Conservation (phyloP, 2,329 filamentous ascomycete species). For the Rutstroemia sp. region DNA sequence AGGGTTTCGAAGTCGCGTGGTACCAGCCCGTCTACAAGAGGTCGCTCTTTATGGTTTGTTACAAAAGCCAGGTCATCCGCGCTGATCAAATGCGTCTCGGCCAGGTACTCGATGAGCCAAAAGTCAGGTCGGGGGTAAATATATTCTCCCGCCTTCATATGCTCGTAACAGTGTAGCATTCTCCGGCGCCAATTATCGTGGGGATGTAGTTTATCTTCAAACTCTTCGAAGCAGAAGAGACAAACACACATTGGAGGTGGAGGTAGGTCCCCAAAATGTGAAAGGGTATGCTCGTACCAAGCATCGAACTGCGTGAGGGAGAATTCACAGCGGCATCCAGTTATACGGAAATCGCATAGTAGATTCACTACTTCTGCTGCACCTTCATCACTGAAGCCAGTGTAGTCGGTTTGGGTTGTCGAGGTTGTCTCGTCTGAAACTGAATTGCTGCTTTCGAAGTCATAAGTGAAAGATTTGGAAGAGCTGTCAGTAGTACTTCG, state of each 20-base stretch:
- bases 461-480: too few relatives aligned
- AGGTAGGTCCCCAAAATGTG: constrained; percentile 30
- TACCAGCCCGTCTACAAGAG: constrained; percentile 9
- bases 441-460: too few relatives aligned
- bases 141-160: constrained; percentile 27
- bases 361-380: too few relatives aligned
- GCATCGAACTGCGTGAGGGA: too few relatives aligned
- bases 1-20: constrained; percentile 10
- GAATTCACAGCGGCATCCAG: too few relatives aligned
- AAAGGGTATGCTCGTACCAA: not conserved
- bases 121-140: constrained; percentile 32
- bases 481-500: too few relatives aligned
- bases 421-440: too few relatives aligned
- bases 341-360: too few relatives aligned
- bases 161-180: constrained; percentile 43
- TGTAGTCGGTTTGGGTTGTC: too few relatives aligned
- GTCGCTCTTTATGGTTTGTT: constrained; percentile 16
- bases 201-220: constrained; percentile 9
- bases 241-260: constrained; percentile 35
- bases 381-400: too few relatives aligned
- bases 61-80: constrained; percentile 14
- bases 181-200: constrained; percentile 26
- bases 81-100: constrained; percentile 25
- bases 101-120: constrained; percentile 34
- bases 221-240: constrained; percentile 41